Evolutionary conservation across 2,329 filamentous ascomycete genomes (phyloP).

Genomic region (Colletotrichum somersetense): DNA sequence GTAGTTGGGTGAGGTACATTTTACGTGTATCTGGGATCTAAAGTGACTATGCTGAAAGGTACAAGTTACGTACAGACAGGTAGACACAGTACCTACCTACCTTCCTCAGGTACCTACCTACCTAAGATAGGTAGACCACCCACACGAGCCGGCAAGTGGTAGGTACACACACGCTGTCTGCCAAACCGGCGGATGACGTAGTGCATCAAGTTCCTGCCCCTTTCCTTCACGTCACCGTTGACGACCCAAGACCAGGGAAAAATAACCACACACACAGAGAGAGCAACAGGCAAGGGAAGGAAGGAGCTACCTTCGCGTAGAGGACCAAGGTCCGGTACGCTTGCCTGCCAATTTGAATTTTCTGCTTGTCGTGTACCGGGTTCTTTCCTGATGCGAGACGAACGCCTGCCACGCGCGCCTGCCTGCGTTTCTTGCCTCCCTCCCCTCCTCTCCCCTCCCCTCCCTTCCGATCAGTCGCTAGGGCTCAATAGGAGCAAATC

Average conservation of each 20-base stretch:
- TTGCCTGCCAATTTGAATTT: conserved; percentile 14
- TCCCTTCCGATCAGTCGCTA: conserved; percentile 22
- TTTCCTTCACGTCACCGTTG: conserved; percentile 36
- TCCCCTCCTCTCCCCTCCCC: not conserved
- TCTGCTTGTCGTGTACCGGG: not conserved
- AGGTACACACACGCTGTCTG: not conserved
- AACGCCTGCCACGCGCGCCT: conserved; percentile 17
- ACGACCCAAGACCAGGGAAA: conserved; percentile 1
- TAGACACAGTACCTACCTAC: too few relatives aligned
- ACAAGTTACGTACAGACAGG: not conserved
- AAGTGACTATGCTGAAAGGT: not conserved
- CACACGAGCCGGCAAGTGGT: not conserved
- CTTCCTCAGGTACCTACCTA: too few relatives aligned
- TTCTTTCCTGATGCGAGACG: conserved; percentile 4
- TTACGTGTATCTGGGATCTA: not conserved
- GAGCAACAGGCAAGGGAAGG: conserved; percentile 12
- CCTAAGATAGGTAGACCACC: not conserved
- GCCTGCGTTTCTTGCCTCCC: conserved; percentile 1
- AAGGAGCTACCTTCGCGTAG: not conserved
- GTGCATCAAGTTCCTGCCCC: conserved; percentile 32
- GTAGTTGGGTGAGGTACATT: not conserved
- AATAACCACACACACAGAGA: not conserved
- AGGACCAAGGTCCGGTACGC: conserved; percentile 33
- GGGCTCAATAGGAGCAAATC: not conserved
- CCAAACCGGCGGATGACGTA: conserved; percentile 31